Evolutionary conservation across 345 rosid species (phyloP).

Genomic region (Lepidium didymum): DNA sequence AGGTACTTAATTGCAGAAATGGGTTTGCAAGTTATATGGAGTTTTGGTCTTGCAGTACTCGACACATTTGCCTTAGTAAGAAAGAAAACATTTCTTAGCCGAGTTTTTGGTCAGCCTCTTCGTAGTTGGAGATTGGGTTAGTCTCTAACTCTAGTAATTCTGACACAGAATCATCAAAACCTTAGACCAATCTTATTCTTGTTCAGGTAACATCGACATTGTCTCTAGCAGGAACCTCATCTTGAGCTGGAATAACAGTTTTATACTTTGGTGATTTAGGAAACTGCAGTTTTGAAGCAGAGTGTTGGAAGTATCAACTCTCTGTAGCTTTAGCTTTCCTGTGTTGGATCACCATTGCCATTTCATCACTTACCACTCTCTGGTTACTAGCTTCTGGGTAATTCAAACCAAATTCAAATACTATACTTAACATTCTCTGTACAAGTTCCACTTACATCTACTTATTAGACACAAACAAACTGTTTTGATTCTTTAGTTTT

Average conservation of each 20-base stretch:
- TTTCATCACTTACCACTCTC: constrained; percentile 69
- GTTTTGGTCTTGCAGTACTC: constrained; percentile 61
- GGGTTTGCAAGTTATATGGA: constrained; percentile 86
- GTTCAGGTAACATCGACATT: constrained; percentile 55
- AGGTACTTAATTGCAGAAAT: constrained; percentile 83
- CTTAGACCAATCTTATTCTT: neutral
- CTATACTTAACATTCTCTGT: neutral
- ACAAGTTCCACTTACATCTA: neutral
- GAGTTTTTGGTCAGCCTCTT: constrained; percentile 64
- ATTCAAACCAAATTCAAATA: too few relatives aligned
- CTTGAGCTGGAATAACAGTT: constrained; percentile 55
- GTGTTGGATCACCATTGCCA: constrained; percentile 54
- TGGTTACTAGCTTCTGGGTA: constrained; percentile 51
- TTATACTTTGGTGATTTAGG: constrained; percentile 54
- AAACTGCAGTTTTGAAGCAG: constrained; percentile 35
- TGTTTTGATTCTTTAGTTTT: constrained; percentile 17
- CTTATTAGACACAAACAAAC: neutral
- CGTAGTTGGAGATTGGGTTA: constrained; percentile 87
- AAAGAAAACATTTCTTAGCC: constrained; percentile 48
- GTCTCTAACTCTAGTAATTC: neutral
- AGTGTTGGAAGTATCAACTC: constrained; percentile 58
- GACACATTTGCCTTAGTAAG: constrained; percentile 54
- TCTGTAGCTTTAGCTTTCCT: constrained; percentile 71
- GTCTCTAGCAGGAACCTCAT: constrained; percentile 71
- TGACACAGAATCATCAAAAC: neutral